phyloP scores from a whole-genome alignment of 2,329 filamentous ascomycete genomes.

The Trichoderma koningii region DNA sequence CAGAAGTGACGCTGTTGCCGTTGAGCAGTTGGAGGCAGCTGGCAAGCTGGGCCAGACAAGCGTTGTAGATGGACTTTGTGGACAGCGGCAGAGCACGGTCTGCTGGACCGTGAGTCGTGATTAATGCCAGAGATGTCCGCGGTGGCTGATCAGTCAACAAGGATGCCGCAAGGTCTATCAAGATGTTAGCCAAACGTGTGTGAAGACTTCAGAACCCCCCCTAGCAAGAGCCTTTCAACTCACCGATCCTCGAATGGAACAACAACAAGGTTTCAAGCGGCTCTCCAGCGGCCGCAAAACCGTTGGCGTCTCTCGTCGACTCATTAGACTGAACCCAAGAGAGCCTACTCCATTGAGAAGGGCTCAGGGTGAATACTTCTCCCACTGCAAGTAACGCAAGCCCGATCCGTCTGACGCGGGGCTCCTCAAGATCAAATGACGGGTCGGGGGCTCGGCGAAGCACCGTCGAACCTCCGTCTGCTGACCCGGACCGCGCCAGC shows the following conservation, averaged over 20 bases:
- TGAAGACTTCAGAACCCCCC: not conserved
- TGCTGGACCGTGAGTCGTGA: not conserved
- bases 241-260: slow-evolving; percentile 30
- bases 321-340: slow-evolving; percentile 8
- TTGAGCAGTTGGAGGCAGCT: slow-evolving; percentile 26
- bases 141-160: slow-evolving; percentile 25
- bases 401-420: slow-evolving; percentile 10
- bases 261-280: slow-evolving; percentile 28
- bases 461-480: not conserved
- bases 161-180: slow-evolving; percentile 29
- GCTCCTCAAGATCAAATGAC: slow-evolving; percentile 12
- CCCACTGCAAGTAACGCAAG: slow-evolving; percentile 23
- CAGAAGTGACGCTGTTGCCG: not conserved
- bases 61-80: slow-evolving; percentile 16
- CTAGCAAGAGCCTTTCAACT: not conserved
- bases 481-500: not conserved
- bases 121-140: slow-evolving; percentile 18
- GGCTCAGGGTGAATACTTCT: slow-evolving; percentile 16
- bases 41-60: slow-evolving; percentile 26
- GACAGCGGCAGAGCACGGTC: slow-evolving; percentile 6
- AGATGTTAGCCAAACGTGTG: not conserved
- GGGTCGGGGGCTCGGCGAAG: not conserved
- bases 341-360: slow-evolving; percentile 26
- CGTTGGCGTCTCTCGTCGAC: not conserved
- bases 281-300: slow-evolving; percentile 17